These are phyloP conservation scores for Daldinia sp. DNA, from an alignment of 2,329 filamentous ascomycete species.

Conservation along the genomic window DNA sequence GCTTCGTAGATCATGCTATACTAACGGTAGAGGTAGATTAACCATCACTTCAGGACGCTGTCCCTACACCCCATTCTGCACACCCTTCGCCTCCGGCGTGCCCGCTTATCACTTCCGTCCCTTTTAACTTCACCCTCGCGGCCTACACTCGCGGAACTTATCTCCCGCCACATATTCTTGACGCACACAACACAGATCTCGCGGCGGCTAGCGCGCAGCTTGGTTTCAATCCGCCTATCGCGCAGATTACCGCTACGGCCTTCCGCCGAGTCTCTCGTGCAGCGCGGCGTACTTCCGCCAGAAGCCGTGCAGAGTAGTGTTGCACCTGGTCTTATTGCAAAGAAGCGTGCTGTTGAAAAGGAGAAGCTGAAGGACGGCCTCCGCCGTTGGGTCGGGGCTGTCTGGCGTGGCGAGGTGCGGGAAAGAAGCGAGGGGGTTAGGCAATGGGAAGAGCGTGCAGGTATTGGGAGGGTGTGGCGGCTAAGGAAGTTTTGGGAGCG, in stretches of 20 bases:
- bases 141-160: constrained; percentile 71
- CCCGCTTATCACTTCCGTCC: constrained; percentile 65
- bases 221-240: constrained; percentile 74
- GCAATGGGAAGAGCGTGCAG: constrained; percentile 62
- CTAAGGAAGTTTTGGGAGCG: constrained; percentile 76
- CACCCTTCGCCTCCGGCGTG: constrained; percentile 69
- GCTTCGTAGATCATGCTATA: constrained; percentile 30
- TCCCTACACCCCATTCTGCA: constrained; percentile 76
- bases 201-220: constrained; percentile 70
- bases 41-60: constrained; percentile 70
- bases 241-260: constrained; percentile 71
- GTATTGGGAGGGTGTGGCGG: constrained; percentile 70
- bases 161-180: constrained; percentile 73
- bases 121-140: constrained; percentile 68
- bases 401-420: constrained; percentile 66
- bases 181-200: constrained; percentile 75
- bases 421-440: constrained; percentile 62
- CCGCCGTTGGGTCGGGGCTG: constrained; percentile 72
- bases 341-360: constrained; percentile 72
- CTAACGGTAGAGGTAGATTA: constrained; percentile 60
- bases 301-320: constrained; percentile 68
- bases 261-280: constrained; percentile 69
- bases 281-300: constrained; percentile 72
- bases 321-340: constrained; percentile 72
- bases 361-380: constrained; percentile 76